These are phyloP conservation scores for Cyclanthera cordifolia DNA, from an alignment of 306 rosid genomes.

Conservation along the genomic window DNA sequence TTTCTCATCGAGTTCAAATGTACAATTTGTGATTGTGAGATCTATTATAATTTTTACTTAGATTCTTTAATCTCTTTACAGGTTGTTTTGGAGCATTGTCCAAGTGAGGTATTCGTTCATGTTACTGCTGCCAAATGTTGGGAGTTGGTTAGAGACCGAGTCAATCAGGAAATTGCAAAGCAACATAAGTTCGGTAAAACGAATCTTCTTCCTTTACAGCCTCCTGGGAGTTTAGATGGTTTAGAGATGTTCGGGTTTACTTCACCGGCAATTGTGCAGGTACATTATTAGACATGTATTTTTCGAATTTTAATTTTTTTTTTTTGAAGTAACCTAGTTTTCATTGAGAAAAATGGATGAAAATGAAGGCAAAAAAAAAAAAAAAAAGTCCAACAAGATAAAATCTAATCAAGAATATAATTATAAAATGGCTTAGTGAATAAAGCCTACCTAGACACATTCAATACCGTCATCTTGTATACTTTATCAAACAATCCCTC, in stretches of 20 bases:
- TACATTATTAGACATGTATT: conserved; percentile 19
- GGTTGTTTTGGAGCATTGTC: conserved; percentile 75
- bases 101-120: conserved; percentile 73
- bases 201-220: conserved; percentile 92
- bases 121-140: conserved; percentile 66
- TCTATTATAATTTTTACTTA: conserved; percentile 5
- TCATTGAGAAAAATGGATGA: no score
- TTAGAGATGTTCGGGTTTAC: conserved; percentile 98
- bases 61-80: conserved; percentile 14
- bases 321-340: no score
- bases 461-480: no score
- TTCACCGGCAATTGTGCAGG: conserved; percentile 93
- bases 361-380: no score
- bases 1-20: not conserved
- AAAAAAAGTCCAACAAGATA: no score
- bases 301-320: no score
- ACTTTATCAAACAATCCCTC: no score
- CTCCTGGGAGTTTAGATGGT: conserved; percentile 97
- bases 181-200: conserved; percentile 68
- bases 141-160: conserved; percentile 89
- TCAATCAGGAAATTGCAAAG: conserved; percentile 80
- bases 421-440: no score
- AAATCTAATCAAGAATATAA: no score
- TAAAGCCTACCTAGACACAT: no score
- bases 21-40: not conserved